Conservation (phyloP, 2,329 filamentous ascomycete genomes). For the Talaromyces sp. region DNA sequence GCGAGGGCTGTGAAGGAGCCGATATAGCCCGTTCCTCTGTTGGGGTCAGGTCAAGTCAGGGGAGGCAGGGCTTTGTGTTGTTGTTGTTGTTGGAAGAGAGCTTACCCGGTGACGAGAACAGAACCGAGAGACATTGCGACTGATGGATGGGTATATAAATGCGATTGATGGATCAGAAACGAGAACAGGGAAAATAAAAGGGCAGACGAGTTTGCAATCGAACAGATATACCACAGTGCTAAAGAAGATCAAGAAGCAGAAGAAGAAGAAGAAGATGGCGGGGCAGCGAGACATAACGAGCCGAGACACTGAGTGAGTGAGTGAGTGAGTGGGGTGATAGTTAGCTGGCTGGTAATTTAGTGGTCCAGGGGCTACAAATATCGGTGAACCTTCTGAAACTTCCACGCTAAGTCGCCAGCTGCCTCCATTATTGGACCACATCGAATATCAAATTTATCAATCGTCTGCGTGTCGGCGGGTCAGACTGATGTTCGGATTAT, state of each 20-base stretch:
- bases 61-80: not conserved
- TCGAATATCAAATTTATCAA: not conserved
- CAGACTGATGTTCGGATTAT: not conserved
- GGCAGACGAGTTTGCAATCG: not conserved
- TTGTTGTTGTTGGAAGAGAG: slow-evolving; percentile 18
- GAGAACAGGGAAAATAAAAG: not conserved
- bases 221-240: not conserved
- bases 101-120: slow-evolving; percentile 88
- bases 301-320: not conserved
- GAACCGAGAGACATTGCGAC: slow-evolving; percentile 71
- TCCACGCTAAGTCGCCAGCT: not conserved
- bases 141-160: no score
- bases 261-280: slow-evolving; percentile 12
- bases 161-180: not conserved
- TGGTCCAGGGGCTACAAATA: not conserved
- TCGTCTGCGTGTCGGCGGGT: not conserved
- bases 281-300: slow-evolving; percentile 11
- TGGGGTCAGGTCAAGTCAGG: slow-evolving; percentile 1
- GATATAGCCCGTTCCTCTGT: slow-evolving; percentile 96
- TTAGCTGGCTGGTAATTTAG: not conserved
- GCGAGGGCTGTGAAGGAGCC: slow-evolving; percentile 93
- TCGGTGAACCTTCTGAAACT: slow-evolving; percentile 3
- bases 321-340: no score
- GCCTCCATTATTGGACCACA: not conserved
- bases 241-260: no score